Evolutionary conservation across 768 basidiomycete species (phyloP), one percentile per base, ranked within the genome.

Genomic region (Pleurotus citrinopileatus): DNA sequence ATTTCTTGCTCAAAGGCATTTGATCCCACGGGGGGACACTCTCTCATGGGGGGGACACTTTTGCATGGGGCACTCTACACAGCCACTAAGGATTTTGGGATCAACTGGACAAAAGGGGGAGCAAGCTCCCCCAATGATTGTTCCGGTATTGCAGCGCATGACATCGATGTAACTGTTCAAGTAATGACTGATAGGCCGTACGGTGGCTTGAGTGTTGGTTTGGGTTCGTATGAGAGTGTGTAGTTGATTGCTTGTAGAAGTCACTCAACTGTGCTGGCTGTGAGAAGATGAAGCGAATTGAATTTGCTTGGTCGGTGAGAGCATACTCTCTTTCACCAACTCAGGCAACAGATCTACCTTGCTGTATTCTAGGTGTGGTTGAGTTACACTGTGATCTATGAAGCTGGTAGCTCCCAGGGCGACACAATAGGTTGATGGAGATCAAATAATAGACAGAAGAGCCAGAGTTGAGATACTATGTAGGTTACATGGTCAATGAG

Each of bases 101-200:
- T n/a, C n/a, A n/a, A n/a, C n/a, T n/a, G n/a, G n/a, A n/a, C n/a
- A n/a, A n/a, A n/a, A n/a, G n/a, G n/a, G n/a, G n/a, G n/a, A n/a
- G n/a, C n/a, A n/a, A n/a, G n/a, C n/a, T n/a, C n/a, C n/a, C n/a
- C n/a, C n/a, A n/a, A n/a, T 8, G 9, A 7, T 26, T 22, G 26
- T 37, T 10, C 34, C n/a, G n/a, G n/a, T n/a, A n/a, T n/a, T 51
- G 25, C 36, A 2, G 45, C 58, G 13, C 45, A 29, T 7, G 52
- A 51, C 3, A 42, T 53, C 2, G 63, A 60, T 37, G 65, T 71
- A 4, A 74, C 71, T 0, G 78, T 89, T 1, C 84, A 84, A 20
- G 86, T 93, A 29, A 83, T 93, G 78, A 62, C 95, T 42, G 92
- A 94, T 55, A 94, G 93, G 1, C 92, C 94, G 0, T 94, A 94